A percentile compares a stretch with the other conserved stretches of the same genome.
These are phyloP conservation scores for Monilinia polystroma DNA, from an alignment of 2,329 filamentous ascomycete genomes.

Conservation along the genomic window DNA sequence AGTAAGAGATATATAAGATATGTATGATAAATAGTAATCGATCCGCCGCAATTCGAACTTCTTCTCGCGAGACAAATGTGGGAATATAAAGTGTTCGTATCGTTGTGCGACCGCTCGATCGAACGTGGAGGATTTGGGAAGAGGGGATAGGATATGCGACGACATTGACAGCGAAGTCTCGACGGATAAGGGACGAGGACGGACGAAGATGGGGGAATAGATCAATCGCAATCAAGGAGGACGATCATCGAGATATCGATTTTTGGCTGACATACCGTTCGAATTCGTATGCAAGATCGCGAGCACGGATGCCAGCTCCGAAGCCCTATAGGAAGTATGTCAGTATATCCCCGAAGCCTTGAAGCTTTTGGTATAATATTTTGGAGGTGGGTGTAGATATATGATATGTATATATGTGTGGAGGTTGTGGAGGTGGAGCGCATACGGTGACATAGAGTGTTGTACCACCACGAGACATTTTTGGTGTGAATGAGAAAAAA, in stretches of 20 bases:
- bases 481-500: constrained; percentile 24
- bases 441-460: constrained; percentile 86
- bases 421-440: constrained; percentile 14
- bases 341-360: constrained; percentile 18
- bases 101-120: constrained; percentile 43
- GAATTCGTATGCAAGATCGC: constrained; percentile 99
- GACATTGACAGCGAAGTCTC: constrained; percentile 48
- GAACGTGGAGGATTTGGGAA: constrained; percentile 37
- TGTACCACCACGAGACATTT: constrained; percentile 88
- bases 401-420: constrained; percentile 22
- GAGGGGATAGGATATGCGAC: constrained; percentile 42
- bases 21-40: constrained; percentile 28
- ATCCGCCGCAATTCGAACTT: constrained; percentile 34
- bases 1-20: constrained; percentile 34
- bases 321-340: constrained; percentile 60
- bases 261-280: constrained; percentile 87
- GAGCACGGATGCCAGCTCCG: constrained; percentile 95
- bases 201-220: constrained; percentile 40
- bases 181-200: constrained; percentile 38
- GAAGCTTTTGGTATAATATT: not conserved
- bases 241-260: constrained; percentile 49
- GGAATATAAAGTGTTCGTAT: constrained; percentile 37
- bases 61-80: constrained; percentile 34
- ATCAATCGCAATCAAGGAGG: constrained; percentile 42
- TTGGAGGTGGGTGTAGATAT: constrained; percentile 25